Percentiles rank a stretch among this genome's conserved stretches.
phyloP scores from a whole-genome alignment of 805 yeast genomes.

The Hanseniaspora opuntiae region DNA sequence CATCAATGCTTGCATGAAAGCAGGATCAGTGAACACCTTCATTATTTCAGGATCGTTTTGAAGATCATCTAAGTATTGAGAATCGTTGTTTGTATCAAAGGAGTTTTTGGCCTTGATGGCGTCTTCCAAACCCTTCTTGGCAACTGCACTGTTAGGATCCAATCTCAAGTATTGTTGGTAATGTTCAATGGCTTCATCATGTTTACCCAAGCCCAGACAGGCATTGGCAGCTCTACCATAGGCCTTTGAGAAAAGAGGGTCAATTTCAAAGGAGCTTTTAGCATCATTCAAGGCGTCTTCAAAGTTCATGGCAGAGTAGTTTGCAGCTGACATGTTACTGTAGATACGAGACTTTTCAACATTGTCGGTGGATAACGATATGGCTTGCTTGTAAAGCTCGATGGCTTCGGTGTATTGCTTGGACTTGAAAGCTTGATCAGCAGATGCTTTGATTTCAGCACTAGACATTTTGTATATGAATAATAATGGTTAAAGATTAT shows the following conservation, averaged over 20 bases:
- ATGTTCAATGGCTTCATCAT: slow-evolving; percentile 56
- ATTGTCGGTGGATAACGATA: background rate
- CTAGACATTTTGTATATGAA: background rate
- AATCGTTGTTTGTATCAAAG: slow-evolving; percentile 23
- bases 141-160: slow-evolving; percentile 74
- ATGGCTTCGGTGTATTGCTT: slow-evolving; percentile 35
- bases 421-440: slow-evolving; percentile 47
- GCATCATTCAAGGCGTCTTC: slow-evolving; percentile 73
- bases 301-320: slow-evolving; percentile 67
- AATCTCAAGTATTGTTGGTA: slow-evolving; percentile 70
- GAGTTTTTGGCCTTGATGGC: slow-evolving; percentile 33
- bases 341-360: slow-evolving; percentile 65
- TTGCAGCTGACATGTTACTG: slow-evolving; percentile 88
- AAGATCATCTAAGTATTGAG: slow-evolving; percentile 66
- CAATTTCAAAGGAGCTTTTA: slow-evolving; percentile 62
- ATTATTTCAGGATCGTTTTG: slow-evolving; percentile 76
- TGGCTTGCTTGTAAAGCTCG: slow-evolving; percentile 73
- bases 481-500: too few species aligned
- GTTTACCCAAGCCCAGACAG: slow-evolving; percentile 67
- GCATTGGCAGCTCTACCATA: slow-evolving; percentile 91
- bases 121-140: slow-evolving; percentile 63
- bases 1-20: slow-evolving; percentile 41
- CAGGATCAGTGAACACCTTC: slow-evolving; percentile 76
- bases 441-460: slow-evolving; percentile 53
- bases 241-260: slow-evolving; percentile 89